These are phyloP conservation scores for Asparagopsis taxiformis DNA, from an alignment of 31 red algal species.

Conservation along the genomic window DNA sequence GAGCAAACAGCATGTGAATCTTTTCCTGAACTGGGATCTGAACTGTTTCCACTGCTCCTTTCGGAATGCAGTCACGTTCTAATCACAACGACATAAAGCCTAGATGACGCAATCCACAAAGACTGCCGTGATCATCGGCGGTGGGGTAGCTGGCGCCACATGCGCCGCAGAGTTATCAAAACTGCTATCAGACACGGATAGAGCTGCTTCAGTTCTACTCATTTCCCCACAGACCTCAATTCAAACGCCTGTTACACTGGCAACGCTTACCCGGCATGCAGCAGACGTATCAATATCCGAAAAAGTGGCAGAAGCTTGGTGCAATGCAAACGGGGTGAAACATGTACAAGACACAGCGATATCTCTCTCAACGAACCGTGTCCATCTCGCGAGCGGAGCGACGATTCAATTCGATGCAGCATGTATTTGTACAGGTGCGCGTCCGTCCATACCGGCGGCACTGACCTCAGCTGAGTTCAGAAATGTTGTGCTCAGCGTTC, in stretches of 20 bases:
- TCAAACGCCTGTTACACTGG: not conserved
- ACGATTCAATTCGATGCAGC: constrained; percentile 4
- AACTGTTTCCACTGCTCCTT: too few species aligned
- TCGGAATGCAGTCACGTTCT: too few species aligned
- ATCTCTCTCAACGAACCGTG: too few species aligned
- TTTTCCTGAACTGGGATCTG: too few species aligned
- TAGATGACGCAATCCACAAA: not conserved
- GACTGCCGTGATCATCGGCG: constrained; percentile 39
- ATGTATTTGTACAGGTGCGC: constrained; percentile 44
- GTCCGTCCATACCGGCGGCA: constrained; percentile 7
- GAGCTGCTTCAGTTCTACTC: constrained; percentile 2
- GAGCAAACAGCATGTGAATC: too few species aligned
- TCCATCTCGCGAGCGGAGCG: too few species aligned
- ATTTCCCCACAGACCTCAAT: constrained; percentile 10
- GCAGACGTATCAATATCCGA: too few species aligned
- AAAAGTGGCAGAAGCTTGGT: too few species aligned
- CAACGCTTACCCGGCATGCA: too few species aligned
- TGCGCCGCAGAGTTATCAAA: constrained; percentile 22
- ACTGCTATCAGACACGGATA: not conserved
- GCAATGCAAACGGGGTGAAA: too few species aligned
- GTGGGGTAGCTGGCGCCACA: constrained; percentile 53
- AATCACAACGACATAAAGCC: too few species aligned
- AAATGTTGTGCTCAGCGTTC: constrained; percentile 22
- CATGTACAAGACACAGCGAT: too few species aligned
- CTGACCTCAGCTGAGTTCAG: not conserved